Evolutionary conservation across 805 yeast genomes (phyloP), one percentile per base, ranked within the genome.

Genomic region (Wilhelminamyces savonicus): DNA sequence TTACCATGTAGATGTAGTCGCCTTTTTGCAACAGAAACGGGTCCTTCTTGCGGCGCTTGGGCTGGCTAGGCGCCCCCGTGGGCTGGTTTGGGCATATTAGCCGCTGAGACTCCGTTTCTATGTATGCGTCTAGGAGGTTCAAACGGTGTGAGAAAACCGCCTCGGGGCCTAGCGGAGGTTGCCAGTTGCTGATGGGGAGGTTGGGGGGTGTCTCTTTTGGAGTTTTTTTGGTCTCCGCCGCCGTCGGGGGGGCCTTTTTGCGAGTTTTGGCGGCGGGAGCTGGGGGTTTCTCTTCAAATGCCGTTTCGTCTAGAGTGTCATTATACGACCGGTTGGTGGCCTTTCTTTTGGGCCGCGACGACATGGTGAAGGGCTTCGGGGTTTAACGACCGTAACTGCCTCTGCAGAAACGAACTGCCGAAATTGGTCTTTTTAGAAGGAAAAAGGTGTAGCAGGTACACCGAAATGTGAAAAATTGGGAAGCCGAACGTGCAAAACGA

Each of bases 1-100:
- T 76, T 9, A 88, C 69, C 77, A 88, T 76, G 50, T 82, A 87
- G 7, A 87, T 79, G 35, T 67, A 76, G 34, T 87, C 94, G 30
- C 74, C 75, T 37, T 72, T 74, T 4, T 37, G 36, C n/a, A 74
- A 35, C 26, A 46, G 52, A 31, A 56, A 49, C 3, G 57, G 50
- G 27, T 56, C 59, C 34, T 50, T 39, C 1, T 16, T 27, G 26
- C 23, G 13, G 9, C n/a, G 13, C 14, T 13, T 7, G 28, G 16
- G 23, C 18, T 15, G 21, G 26, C 23, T 10, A 35, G 31, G 20
- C 32, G 29, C 23, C 21, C 38, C 36, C 4, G 34, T 32, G 8
- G 37, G 31, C 27, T 56, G 62, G 25, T 52, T 28, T 7, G 69
- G 73, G 28, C 71, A 58, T 28, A 41, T 39, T 23, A 71, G 41